Evolutionary conservation across 2,329 filamentous ascomycete genomes (phyloP).

Genomic region (Aspergillus pseudotamarii): DNA sequence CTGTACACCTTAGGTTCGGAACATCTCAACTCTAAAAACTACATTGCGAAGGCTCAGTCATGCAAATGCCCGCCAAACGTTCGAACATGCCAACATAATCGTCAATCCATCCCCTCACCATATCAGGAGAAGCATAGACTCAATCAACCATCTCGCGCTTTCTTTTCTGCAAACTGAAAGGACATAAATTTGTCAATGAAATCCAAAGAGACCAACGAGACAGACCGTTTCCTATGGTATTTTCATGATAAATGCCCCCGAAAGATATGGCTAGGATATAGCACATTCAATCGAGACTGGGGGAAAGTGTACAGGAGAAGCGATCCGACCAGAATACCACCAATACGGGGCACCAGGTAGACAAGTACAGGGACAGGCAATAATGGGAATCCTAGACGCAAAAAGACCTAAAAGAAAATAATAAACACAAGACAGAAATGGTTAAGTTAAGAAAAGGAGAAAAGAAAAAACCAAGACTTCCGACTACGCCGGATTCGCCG

Average conservation of each 20-base stretch:
- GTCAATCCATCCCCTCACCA: neutral
- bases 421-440: slow-evolving; percentile 9
- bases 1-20: neutral
- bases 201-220: neutral
- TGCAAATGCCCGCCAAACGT: neutral
- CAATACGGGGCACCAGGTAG: neutral
- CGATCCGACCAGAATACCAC: neutral
- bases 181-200: neutral
- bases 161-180: slow-evolving; percentile 1
- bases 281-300: too few relatives aligned
- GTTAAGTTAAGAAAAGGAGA: slow-evolving; percentile 8
- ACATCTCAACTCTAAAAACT: neutral
- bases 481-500: slow-evolving; percentile 19
- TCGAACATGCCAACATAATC: neutral
- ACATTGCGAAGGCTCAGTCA: neutral
- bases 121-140: neutral
- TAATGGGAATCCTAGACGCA: slow-evolving; percentile 20
- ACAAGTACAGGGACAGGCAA: slow-evolving; percentile 5
- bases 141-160: neutral
- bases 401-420: slow-evolving; percentile 4
- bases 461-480: slow-evolving; percentile 5
- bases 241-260: neutral
- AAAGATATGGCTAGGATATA: neutral
- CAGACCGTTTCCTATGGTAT: neutral
- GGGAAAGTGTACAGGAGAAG: slow-evolving; percentile 1